These are phyloP conservation scores for Aplosporella prunicola DNA, from an alignment of 2,329 filamentous ascomycete genomes.

Conservation along the genomic window DNA sequence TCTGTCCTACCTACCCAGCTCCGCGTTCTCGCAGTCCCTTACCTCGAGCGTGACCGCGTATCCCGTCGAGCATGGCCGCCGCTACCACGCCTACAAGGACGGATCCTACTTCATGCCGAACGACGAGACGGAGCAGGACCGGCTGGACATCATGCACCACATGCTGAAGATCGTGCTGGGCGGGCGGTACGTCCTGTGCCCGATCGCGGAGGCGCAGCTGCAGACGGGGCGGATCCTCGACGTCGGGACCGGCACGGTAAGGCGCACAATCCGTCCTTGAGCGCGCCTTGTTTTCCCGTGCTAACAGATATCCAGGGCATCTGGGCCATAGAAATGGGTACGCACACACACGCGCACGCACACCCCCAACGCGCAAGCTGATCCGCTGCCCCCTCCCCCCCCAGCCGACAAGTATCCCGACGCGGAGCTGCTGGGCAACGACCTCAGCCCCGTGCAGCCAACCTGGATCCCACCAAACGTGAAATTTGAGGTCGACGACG, in stretches of 20 bases:
- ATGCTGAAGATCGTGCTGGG: slow-evolving; percentile 18
- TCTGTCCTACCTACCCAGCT: not conserved
- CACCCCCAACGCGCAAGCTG: not conserved
- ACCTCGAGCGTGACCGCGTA: slow-evolving; percentile 14
- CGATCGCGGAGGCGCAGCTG: slow-evolving; percentile 9
- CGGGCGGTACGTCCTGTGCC: slow-evolving; percentile 17
- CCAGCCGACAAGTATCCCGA: slow-evolving; percentile 3
- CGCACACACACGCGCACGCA: slow-evolving; percentile 14
- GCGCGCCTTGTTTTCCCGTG: not conserved
- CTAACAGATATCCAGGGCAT: slow-evolving; percentile 21
- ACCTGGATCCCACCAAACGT: slow-evolving; percentile 44
- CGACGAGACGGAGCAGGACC: slow-evolving; percentile 25
- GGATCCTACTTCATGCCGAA: slow-evolving; percentile 20
- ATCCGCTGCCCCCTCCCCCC: too few relatives aligned
- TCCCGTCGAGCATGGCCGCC: slow-evolving; percentile 19
- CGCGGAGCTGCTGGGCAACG: slow-evolving; percentile 19
- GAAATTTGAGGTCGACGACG: slow-evolving; percentile 55
- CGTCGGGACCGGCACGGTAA: slow-evolving; percentile 21
- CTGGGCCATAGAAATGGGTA: slow-evolving; percentile 19
- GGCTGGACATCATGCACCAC: slow-evolving; percentile 23
- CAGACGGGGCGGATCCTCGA: slow-evolving; percentile 15
- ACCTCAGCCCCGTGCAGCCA: slow-evolving; percentile 43
- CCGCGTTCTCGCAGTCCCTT: slow-evolving; percentile 7
- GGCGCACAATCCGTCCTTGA: slow-evolving; percentile 20
- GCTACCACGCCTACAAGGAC: slow-evolving; percentile 20